Conservation (phyloP, 768 basidiomycete species). For the Vishniacozyma victoriae region DNA sequence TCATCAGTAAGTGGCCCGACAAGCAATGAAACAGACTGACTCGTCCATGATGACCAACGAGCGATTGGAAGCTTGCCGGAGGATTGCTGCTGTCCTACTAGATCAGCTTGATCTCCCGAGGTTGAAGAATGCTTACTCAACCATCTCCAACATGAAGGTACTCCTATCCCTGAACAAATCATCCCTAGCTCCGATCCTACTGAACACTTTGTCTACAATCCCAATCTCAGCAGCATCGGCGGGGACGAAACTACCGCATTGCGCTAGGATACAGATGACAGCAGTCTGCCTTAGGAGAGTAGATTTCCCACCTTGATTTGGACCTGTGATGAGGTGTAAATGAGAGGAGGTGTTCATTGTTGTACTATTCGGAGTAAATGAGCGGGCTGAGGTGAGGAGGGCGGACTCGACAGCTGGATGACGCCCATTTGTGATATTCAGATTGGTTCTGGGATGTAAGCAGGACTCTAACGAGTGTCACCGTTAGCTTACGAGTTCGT, state of each 20-base stretch:
- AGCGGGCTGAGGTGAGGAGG: slow-evolving; percentile 56
- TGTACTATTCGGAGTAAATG: slow-evolving; percentile 80
- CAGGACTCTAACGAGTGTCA: background rate
- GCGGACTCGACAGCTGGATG: slow-evolving; percentile 92
- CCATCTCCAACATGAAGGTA: slow-evolving; percentile 71
- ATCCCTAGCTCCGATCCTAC: slow-evolving; percentile 90
- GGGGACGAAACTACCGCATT: slow-evolving; percentile 89
- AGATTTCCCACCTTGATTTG: slow-evolving; percentile 78
- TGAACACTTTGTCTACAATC: slow-evolving; percentile 83
- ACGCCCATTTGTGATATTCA: slow-evolving; percentile 70
- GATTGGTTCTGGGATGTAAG: slow-evolving; percentile 52
- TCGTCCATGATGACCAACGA: slow-evolving; percentile 99
- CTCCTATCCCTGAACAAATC: slow-evolving; percentile 88
- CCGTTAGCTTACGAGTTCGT: slow-evolving; percentile 58
- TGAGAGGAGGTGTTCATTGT: slow-evolving; percentile 57
- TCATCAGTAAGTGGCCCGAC: background rate
- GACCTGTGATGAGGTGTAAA: slow-evolving; percentile 82
- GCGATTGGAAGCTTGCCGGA: slow-evolving; percentile 69
- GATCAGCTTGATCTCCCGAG: background rate
- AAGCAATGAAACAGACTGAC: slow-evolving; percentile 22
- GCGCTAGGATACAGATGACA: slow-evolving; percentile 80
- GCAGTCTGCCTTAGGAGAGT: slow-evolving; percentile 88
- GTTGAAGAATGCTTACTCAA: slow-evolving; percentile 39
- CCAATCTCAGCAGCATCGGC: slow-evolving; percentile 74
- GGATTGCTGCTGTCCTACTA: slow-evolving; percentile 83